Conservation (phyloP, 306 rosid genomes). For the Trifolium dubium region DNA sequence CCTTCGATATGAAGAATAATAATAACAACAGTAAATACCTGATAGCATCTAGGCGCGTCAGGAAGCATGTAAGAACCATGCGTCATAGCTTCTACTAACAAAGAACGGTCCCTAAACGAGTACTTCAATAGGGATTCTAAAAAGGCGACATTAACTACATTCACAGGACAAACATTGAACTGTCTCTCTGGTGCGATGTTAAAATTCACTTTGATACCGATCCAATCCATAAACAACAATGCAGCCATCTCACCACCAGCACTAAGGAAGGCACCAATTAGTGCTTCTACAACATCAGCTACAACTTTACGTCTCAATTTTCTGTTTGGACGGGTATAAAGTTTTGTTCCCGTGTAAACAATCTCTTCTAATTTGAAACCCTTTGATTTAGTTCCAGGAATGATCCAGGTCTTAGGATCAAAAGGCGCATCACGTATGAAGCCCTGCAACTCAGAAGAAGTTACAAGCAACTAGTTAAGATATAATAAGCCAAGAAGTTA, state of each 20-base stretch:
- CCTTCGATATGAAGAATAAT: too few relatives aligned
- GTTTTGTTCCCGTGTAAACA: conserved; percentile 32
- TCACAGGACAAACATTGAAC: conserved; percentile 46
- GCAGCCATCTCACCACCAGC: conserved; percentile 76
- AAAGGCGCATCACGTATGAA: conserved; percentile 69
- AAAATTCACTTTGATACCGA: conserved; percentile 72
- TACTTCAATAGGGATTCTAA: conserved; percentile 66
- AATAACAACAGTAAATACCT: conserved; percentile 53
- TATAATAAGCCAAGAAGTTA: background rate
- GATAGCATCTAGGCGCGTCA: conserved; percentile 81
- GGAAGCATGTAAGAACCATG: conserved; percentile 96
- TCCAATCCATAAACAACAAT: conserved; percentile 64
- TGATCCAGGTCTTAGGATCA: conserved; percentile 66
- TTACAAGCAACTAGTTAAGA: too few relatives aligned
- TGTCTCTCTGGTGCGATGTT: conserved; percentile 49
- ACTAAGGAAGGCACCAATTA: conserved; percentile 85
- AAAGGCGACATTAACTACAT: conserved; percentile 53
- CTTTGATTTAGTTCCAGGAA: conserved; percentile 61
- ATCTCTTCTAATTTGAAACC: conserved; percentile 42
- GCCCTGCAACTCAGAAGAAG: conserved; percentile 60
- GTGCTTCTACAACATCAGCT: conserved; percentile 93
- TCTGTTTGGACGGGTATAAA: conserved; percentile 50
- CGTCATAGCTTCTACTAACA: conserved; percentile 82
- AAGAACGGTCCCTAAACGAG: conserved; percentile 59
- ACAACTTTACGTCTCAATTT: conserved; percentile 59